phyloP scores from a whole-genome alignment of 2,329 filamentous ascomycete genomes.

The Xylaria sp. region DNA sequence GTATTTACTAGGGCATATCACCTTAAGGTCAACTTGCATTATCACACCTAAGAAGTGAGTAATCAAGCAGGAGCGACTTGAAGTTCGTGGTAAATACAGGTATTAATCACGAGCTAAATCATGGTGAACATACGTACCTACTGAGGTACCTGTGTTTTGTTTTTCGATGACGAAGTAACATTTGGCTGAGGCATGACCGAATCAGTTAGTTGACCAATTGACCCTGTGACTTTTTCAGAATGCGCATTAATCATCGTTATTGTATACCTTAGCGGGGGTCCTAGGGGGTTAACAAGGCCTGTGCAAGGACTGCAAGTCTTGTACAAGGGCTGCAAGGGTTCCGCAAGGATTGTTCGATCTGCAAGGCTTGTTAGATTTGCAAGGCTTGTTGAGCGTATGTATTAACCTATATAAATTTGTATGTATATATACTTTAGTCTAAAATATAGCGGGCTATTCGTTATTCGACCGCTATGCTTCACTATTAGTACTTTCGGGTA shows the following conservation, averaged over 20 bases:
- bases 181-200: not conserved
- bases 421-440: too few relatives aligned
- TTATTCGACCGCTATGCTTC: too few relatives aligned
- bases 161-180: not conserved
- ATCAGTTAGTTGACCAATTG: not conserved
- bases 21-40: not conserved
- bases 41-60: not conserved
- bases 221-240: conserved; percentile 14
- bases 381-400: too few relatives aligned
- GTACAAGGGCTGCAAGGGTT: too few relatives aligned
- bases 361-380: too few relatives aligned
- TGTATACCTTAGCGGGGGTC: too few relatives aligned
- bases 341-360: too few relatives aligned
- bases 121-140: not conserved
- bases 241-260: not conserved
- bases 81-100: not conserved
- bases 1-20: not conserved
- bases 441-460: too few relatives aligned
- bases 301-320: too few relatives aligned
- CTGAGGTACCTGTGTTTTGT: not conserved
- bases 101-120: not conserved
- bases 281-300: too few relatives aligned
- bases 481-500: too few relatives aligned
- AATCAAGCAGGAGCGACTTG: not conserved
- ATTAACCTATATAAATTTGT: too few relatives aligned